These are phyloP conservation scores for Tetrastigma voinierianum DNA, from an alignment of 164 flowering plant genomes.

Conservation along the genomic window DNA sequence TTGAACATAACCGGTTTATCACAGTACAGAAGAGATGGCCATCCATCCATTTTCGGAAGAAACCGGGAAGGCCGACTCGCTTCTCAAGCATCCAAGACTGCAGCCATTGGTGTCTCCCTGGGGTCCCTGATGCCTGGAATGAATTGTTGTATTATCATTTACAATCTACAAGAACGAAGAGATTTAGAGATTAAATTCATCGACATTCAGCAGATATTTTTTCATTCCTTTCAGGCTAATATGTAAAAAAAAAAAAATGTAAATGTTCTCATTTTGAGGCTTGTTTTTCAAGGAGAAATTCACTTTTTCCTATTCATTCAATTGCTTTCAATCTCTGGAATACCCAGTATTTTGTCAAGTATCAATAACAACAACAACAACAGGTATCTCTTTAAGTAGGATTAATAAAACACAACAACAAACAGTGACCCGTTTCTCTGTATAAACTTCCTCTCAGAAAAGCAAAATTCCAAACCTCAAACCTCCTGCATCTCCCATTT, in stretches of 20 bases:
- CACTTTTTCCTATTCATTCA: too few species aligned
- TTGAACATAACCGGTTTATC: conserved; percentile 73
- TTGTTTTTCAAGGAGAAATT: too few species aligned
- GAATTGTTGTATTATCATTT: conserved; percentile 72
- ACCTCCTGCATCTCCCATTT: too few species aligned
- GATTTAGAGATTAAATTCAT: conserved; percentile 1
- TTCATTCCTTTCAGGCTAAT: not conserved
- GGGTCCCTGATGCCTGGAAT: conserved; percentile 96
- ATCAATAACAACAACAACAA: too few species aligned
- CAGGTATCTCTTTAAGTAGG: too few species aligned
- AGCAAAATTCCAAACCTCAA: too few species aligned
- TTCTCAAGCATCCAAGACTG: conserved; percentile 72
- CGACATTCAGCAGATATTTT: not conserved
- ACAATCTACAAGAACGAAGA: conserved; percentile 22
- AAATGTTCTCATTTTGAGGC: not conserved
- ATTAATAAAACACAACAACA: too few species aligned
- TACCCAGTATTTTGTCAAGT: too few species aligned
- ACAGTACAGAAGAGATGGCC: conserved; percentile 82
- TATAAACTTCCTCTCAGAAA: too few species aligned
- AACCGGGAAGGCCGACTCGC: conserved; percentile 28
- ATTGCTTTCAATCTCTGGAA: too few species aligned
- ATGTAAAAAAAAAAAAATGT: not conserved
- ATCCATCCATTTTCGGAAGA: conserved; percentile 82
- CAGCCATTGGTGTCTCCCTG: conserved; percentile 99
- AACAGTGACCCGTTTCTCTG: too few species aligned